Evolutionary conservation across 331 rosid genomes (phyloP).

Genomic region (Quercus phellos): DNA sequence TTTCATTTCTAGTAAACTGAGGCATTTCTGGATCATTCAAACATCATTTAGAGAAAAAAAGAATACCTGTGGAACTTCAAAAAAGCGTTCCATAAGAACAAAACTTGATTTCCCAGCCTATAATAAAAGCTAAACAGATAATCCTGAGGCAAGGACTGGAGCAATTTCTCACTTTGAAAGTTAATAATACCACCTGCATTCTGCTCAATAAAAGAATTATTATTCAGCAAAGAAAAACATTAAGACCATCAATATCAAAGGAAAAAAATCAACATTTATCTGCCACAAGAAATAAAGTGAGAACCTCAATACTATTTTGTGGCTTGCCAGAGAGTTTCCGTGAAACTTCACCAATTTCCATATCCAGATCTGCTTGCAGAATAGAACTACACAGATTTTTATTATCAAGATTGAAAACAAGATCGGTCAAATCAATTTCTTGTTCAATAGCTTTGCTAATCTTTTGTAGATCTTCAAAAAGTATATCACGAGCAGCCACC

Average conservation of each 20-base stretch:
- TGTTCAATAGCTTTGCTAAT: constrained; percentile 56
- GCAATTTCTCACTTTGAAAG: constrained; percentile 37
- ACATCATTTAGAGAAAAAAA: not conserved
- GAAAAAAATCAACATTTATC: not conserved
- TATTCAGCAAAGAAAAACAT: constrained; percentile 8
- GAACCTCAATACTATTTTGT: constrained; percentile 76
- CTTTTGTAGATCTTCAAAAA: constrained; percentile 72
- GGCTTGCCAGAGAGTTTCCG: constrained; percentile 54
- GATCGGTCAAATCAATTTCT: constrained; percentile 58
- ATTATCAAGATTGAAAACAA: constrained; percentile 56
- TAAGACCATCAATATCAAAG: constrained; percentile 11
- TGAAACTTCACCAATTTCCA: constrained; percentile 29
- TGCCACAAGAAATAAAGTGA: constrained; percentile 33
- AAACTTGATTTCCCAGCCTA: constrained; percentile 67
- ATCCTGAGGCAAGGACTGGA: constrained; percentile 39
- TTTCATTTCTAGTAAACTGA: too few species aligned
- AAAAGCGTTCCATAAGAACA: constrained; percentile 73
- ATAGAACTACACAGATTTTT: constrained; percentile 33
- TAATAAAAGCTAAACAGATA: constrained; percentile 38
- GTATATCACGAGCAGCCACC: constrained; percentile 59
- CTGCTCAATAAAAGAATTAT: constrained; percentile 31
- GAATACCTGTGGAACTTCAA: constrained; percentile 71
- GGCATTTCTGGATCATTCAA: too few species aligned
- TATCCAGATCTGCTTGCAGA: constrained; percentile 32
- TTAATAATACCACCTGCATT: constrained; percentile 32